Evolutionary conservation across 805 yeast species (phyloP), one percentile per base, ranked within the genome.

Genomic region (Brettanomyces sp.): DNA sequence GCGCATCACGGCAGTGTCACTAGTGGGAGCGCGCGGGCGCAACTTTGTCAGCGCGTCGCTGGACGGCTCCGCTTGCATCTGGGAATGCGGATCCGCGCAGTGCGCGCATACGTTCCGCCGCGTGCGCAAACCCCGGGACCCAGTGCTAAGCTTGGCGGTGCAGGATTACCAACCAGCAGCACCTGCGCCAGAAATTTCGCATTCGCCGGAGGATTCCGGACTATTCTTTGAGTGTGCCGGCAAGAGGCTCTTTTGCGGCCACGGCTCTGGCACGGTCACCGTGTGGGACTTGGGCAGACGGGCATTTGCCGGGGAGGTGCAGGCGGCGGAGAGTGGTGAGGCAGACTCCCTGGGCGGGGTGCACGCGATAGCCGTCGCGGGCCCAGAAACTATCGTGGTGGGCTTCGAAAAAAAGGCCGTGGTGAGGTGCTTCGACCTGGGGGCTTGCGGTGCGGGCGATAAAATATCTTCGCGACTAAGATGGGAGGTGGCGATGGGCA

Each of bases 21-120:
- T 82, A 49, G 63, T 85, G 18, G 89, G 79, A 0, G 12, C 18
- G 23, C 64, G 75, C 14, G 95, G 95, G 1, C 64, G 91, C 37
- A 84, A 85, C 56, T 66, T 86, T 48, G 50, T 82, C 18, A 72
- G 82, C 5, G 65, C 79, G 9, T 71, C 78, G 5, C 44, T 50
- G 4, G 85, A 79, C 57, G 86, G 86, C 1, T 56, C 74, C 0
- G 66, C 82, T 1, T 68, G 64, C 39, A 56, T 86, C 35, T 85
- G 89, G 90, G 91, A 84, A 53, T 76, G 87, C 58, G 81, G 85
- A 0, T 55, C 72, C 1, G 87, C 82, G 1, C 45, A 55, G 18
- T 54, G 62, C 7, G 56, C 82, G 4, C 63, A 70, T 53, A 60
- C 66, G 35, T 68, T 77, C 44, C 49, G 54, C 6, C 65, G 76